Evolutionary conservation across 371 early-diverging fungal genomes (phyloP).

Genomic region (Batrachochytrium dendrobatidis): DNA sequence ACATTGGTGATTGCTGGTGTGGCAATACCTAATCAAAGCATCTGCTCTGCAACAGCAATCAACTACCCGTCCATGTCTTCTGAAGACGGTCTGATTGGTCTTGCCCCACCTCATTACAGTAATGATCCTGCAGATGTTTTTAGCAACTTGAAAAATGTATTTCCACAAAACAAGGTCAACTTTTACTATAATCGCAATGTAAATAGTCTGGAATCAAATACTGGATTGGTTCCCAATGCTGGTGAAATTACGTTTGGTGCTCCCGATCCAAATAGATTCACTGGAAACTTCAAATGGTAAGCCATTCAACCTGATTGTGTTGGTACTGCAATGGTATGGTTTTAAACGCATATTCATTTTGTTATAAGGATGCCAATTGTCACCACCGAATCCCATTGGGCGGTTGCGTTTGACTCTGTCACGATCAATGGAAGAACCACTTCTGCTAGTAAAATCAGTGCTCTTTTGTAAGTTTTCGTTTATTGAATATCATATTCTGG

Average conservation of each 20-base stretch:
- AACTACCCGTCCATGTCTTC: background rate
- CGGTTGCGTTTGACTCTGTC: background rate
- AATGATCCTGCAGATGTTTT: background rate
- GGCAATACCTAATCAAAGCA: background rate
- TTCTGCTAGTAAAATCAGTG: too few relatives aligned
- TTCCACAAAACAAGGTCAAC: background rate
- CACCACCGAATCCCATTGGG: background rate
- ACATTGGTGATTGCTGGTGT: slow-evolving; percentile 1
- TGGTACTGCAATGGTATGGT: too few relatives aligned
- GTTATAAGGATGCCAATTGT: background rate
- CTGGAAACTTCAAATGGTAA: background rate
- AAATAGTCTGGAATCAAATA: background rate
- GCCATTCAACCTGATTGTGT: too few relatives aligned
- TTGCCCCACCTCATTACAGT: background rate
- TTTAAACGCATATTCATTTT: too few relatives aligned
- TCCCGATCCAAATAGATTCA: background rate
- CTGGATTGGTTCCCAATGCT: background rate
- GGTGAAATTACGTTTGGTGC: background rate
- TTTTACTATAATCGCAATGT: background rate
- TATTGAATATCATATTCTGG: too few relatives aligned
- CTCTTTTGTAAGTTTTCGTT: too few relatives aligned
- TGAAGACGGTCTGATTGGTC: background rate
- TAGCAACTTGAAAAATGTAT: background rate
- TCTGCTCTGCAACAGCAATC: background rate
- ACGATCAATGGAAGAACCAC: background rate